Percentiles rank a stretch among this genome's conserved stretches.
Conservation (phyloP, 1,139 yeast species). For the Debaryomyces sp. region DNA sequence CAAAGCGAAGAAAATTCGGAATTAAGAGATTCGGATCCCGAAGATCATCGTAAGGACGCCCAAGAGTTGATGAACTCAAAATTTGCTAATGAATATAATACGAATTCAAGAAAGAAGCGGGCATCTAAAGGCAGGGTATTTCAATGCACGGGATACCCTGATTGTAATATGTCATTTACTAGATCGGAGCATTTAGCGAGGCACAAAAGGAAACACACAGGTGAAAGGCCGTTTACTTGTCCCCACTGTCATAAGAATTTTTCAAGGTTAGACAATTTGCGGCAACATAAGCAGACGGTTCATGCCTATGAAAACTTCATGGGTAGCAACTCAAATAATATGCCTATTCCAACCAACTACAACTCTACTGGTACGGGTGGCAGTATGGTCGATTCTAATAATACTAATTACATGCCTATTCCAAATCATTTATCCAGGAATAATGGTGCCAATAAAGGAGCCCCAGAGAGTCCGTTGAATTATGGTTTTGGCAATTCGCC, state of each 20-base stretch:
- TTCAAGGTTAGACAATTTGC: slow-evolving; percentile 80
- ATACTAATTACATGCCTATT: slow-evolving; percentile 6
- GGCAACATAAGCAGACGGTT: slow-evolving; percentile 93
- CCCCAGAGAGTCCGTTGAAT: slow-evolving; percentile 14
- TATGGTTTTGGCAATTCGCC: slow-evolving; percentile 3
- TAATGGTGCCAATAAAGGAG: background rate
- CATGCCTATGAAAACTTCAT: slow-evolving; percentile 74
- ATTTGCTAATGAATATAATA: background rate
- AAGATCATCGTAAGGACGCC: background rate
- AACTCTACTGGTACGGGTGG: background rate
- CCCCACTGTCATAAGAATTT: slow-evolving; percentile 79
- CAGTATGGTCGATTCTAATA: background rate
- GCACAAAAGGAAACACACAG: slow-evolving; percentile 91
- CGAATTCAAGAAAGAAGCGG: slow-evolving; percentile 31
- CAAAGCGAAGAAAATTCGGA: background rate
- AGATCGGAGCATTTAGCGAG: slow-evolving; percentile 90
- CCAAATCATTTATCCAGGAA: background rate
- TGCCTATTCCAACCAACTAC: background rate
- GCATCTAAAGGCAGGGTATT: slow-evolving; percentile 65
- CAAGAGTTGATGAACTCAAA: background rate
- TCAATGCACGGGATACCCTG: slow-evolving; percentile 86
- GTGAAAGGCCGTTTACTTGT: slow-evolving; percentile 92
- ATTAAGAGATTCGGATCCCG: background rate
- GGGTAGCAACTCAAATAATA: slow-evolving; percentile 15
- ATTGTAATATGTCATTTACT: slow-evolving; percentile 86